Conservation (phyloP, 345 rosid species). For the Rhizophora mangle region DNA sequence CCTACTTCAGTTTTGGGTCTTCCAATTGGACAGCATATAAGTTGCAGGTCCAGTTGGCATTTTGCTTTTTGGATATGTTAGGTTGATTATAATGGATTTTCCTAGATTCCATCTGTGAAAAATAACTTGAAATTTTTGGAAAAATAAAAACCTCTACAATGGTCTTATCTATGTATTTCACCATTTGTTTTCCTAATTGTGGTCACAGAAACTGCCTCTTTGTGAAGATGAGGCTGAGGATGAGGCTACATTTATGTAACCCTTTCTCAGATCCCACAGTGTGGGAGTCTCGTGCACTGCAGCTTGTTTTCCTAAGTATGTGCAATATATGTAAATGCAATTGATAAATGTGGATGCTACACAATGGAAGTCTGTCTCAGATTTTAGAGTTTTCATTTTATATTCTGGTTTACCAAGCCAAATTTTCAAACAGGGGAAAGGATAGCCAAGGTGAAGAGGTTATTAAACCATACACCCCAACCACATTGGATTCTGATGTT, state of each 20-base stretch:
- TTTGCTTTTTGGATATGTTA: neutral
- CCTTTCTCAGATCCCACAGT: no score
- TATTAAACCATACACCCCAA: conserved; percentile 90
- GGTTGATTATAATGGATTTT: neutral
- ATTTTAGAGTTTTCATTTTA: neutral
- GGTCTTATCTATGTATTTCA: neutral
- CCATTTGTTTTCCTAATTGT: neutral
- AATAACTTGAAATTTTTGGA: neutral
- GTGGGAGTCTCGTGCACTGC: no score
- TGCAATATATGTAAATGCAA: neutral
- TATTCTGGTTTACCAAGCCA: neutral
- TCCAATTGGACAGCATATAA: conserved; percentile 93
- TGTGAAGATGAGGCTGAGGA: no score
- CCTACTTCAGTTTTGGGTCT: conserved; percentile 85
- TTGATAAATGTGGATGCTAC: no score
- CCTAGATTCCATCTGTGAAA: neutral
- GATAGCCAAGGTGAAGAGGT: conserved; percentile 87
- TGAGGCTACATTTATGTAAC: no score
- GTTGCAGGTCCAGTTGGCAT: conserved; percentile 66
- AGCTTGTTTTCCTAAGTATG: neutral
- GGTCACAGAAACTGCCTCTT: no score
- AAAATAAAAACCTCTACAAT: neutral
- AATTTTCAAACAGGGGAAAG: conserved; percentile 55
- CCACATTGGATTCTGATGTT: conserved; percentile 87
- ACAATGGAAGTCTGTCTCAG: neutral